A percentile compares a stretch with the other conserved stretches of the same genome.
Evolutionary conservation across 176 grass and related monocot species (phyloP).

Genomic region (Oryza brachyantha): DNA sequence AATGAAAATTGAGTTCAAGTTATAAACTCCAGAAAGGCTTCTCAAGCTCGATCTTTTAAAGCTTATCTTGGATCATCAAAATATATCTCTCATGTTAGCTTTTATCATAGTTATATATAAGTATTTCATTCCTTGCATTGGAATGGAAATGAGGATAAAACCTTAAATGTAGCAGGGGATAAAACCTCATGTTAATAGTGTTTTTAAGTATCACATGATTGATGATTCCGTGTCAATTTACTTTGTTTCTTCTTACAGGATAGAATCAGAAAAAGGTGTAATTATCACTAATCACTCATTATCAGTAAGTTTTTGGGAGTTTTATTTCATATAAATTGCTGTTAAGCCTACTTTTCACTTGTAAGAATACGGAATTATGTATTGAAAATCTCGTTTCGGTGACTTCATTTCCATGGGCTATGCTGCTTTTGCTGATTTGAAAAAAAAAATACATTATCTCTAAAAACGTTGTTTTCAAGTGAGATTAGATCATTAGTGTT

Average conservation of each 20-base stretch:
- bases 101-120: background rate
- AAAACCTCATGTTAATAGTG: background rate
- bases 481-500: background rate
- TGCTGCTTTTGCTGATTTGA: background rate
- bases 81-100: background rate
- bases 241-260: conserved; percentile 48
- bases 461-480: conserved; percentile 1
- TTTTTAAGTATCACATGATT: conserved; percentile 19
- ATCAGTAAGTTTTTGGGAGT: conserved; percentile 45
- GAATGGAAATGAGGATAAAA: background rate
- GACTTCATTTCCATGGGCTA: background rate
- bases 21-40: conserved; percentile 18
- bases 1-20: background rate
- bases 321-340: background rate
- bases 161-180: background rate
- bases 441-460: conserved; percentile 21
- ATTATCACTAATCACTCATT: conserved; percentile 87
- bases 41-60: background rate
- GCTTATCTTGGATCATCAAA: background rate
- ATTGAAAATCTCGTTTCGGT: conserved; percentile 18
- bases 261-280: conserved; percentile 84
- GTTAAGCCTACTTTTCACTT: conserved; percentile 2
- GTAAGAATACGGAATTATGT: background rate
- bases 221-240: conserved; percentile 18
- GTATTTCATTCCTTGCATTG: background rate